Evolutionary conservation across 169 alveolate genomes (phyloP).

Genomic region (Cryptosporidium andersoni): DNA sequence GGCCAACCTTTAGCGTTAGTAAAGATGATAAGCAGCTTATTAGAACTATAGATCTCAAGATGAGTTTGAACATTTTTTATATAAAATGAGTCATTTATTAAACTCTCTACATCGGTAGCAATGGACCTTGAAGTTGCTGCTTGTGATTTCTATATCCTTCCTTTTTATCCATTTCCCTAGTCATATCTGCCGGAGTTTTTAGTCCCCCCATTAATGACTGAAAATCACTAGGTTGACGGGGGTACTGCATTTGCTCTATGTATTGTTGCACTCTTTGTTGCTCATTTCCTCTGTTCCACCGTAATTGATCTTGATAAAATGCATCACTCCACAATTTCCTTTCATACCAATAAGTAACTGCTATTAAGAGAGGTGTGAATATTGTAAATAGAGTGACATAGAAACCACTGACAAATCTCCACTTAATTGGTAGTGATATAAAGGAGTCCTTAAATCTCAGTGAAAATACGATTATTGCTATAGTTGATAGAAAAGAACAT

Average conservation of each 20-base stretch:
- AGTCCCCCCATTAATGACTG: constrained; percentile 54
- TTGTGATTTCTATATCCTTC: not conserved
- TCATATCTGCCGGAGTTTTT: constrained; percentile 55
- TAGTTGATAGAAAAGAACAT: constrained; percentile 13
- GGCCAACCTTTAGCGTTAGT: not conserved
- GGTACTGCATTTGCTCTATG: constrained; percentile 5
- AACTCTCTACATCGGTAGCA: too few species aligned
- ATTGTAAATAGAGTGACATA: constrained; percentile 14
- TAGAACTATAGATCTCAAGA: not conserved
- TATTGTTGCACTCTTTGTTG: constrained; percentile 1
- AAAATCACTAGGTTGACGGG: constrained; percentile 47
- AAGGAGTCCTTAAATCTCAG: not conserved
- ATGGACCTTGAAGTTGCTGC: too few species aligned
- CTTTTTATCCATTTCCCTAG: constrained; percentile 46
- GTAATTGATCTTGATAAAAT: constrained; percentile 60
- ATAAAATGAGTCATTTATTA: too few species aligned
- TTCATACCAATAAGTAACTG: constrained; percentile 57
- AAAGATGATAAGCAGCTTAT: not conserved
- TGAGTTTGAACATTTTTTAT: too few species aligned
- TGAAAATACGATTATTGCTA: constrained; percentile 32
- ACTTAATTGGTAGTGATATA: not conserved
- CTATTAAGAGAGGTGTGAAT: constrained; percentile 19
- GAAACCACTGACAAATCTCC: constrained; percentile 27
- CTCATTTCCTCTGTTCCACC: constrained; percentile 14
- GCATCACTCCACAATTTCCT: constrained; percentile 41